Base-by-base conservation (phyloP, 2,329 filamentous ascomycete genomes). In the Colletotrichum neosansevieriae region DNA sequence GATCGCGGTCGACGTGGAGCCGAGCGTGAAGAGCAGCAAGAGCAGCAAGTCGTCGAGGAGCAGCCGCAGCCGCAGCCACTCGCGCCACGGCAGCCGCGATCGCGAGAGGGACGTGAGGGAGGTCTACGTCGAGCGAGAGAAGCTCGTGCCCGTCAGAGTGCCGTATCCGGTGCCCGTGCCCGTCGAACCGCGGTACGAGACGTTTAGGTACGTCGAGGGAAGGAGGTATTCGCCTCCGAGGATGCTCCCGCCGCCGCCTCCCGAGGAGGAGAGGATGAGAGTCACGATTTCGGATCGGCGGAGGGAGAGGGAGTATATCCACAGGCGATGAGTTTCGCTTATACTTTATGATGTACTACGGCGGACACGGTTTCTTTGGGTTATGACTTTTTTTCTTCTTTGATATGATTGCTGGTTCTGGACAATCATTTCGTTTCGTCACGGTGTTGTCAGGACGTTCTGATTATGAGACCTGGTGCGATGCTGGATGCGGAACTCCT, bases 191-290 rank as follows among this genome's bases (percentile, higher is more conserved):
- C 73, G 76, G 68, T 82, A 82, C 70, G 85, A 86, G 42, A 84
- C 84, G 34, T 88, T 79, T 72, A 83, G 86, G 6, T 87, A 87
- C 71, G 80, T 88, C 56, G 84, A 87, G 66, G 84, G 82, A 0
- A 77, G 82, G 58, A 76, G 81, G 21, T 77, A 75, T 58, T 79
- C 80, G 38, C 75, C 75, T 1, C 76, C 76, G n/a, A 70, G 75
- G 15, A 61, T 71, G 21, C 70, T 74, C 21, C 73, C 76, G 49
- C 71, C 76, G 51, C 76, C 78, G 47, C 72, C 74, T 10, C 70
- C 57, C 68, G 72, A 78, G 72, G 71, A 77, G 74, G 76, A 78
- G 66, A 67, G 78, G 50, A 73, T 73, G 66, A 70, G 76, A 49
- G 73, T 82, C 17, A 73, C 73, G 24, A 79, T 81, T 24, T 73